A percentile compares a stretch with the other conserved stretches of the same genome.
phyloP scores from a whole-genome alignment of 306 rosid genomes.

The Fragaria vesca region DNA sequence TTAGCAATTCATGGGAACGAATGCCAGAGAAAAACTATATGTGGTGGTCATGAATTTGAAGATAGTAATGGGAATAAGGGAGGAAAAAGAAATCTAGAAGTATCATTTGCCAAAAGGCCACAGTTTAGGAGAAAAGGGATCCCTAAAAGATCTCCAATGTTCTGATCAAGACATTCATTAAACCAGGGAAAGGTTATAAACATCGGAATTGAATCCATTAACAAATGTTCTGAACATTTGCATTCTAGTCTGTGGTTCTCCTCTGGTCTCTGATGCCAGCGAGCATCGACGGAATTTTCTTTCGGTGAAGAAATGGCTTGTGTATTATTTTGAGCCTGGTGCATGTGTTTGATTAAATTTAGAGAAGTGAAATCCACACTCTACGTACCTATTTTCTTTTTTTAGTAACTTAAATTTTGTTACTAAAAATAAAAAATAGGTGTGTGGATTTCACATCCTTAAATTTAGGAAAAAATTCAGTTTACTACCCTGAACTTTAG shows the following conservation, averaged over 20 bases:
- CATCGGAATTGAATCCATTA: background rate
- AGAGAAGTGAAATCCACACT: no score
- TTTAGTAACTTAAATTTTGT: no score
- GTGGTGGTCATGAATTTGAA: background rate
- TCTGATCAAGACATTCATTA: background rate
- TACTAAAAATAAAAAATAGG: no score
- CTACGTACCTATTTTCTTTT: no score
- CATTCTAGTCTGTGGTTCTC: background rate
- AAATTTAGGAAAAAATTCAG: no score
- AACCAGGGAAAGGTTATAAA: background rate
- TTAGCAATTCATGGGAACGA: constrained; percentile 14
- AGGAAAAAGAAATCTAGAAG: background rate
- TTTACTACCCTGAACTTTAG: no score
- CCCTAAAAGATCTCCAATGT: constrained; percentile 32
- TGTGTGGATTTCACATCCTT: no score
- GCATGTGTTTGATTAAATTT: background rate
- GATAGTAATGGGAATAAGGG: background rate
- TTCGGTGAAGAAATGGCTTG: background rate
- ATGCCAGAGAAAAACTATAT: background rate
- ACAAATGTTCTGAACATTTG: background rate
- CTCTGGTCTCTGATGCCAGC: background rate
- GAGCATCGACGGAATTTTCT: background rate
- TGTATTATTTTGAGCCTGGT: background rate
- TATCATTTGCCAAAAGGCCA: constrained; percentile 12
- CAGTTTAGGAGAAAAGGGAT: constrained; percentile 28